phyloP scores from a whole-genome alignment of 2,329 filamentous ascomycete species.

The Pseudopithomyces chartarum region DNA sequence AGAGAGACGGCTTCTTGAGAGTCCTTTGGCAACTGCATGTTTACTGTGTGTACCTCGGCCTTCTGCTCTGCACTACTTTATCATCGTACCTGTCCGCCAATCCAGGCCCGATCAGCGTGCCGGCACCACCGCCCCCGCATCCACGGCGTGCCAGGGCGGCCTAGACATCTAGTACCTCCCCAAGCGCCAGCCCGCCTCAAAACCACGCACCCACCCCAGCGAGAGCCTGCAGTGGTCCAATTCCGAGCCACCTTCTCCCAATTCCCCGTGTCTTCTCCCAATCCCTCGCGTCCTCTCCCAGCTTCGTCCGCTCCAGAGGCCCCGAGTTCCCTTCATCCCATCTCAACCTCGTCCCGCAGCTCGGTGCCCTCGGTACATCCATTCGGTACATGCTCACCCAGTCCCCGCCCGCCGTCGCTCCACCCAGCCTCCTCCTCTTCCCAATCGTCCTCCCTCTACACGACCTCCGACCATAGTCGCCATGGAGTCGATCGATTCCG shows the following conservation, averaged over 20 bases:
- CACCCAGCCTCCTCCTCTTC: conserved; percentile 16
- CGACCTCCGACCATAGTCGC: conserved; percentile 9
- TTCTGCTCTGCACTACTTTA: background rate
- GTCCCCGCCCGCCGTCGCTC: conserved; percentile 2
- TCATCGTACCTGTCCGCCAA: background rate
- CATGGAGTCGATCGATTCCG: conserved; percentile 46
- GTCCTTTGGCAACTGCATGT: no score
- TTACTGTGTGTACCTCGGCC: background rate
- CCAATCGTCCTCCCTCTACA: background rate
- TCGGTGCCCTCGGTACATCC: no score
- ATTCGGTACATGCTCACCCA: conserved; percentile 2
- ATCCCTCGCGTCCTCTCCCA: conserved; percentile 2
- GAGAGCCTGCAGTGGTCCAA: background rate
- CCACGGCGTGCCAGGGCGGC: background rate
- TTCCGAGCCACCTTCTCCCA: background rate
- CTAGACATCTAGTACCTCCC: background rate
- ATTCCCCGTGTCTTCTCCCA: background rate
- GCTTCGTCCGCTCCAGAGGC: background rate
- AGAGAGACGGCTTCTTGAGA: no score
- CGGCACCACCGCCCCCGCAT: background rate
- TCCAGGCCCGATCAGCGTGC: background rate
- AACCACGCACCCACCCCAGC: background rate
- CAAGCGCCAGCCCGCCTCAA: background rate
- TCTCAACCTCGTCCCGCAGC: no score
- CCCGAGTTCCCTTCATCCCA: no score